Evolutionary conservation across 2,329 filamentous ascomycete genomes (phyloP), one percentile per base, ranked within the genome.

Genomic region (Colletotrichum sp.): DNA sequence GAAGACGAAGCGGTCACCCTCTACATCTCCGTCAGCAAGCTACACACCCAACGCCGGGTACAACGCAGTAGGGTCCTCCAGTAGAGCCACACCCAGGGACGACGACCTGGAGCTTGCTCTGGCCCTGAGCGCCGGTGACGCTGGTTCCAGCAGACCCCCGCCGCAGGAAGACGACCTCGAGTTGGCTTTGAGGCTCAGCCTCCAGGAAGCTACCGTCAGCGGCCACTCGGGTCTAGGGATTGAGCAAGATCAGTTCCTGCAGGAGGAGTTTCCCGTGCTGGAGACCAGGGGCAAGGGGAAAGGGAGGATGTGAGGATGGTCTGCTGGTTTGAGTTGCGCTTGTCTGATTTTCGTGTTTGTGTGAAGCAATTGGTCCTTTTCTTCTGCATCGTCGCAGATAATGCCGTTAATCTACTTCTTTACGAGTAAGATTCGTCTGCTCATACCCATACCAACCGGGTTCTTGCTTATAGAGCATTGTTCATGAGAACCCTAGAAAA

Each of bases 31-130:
- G 6, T 84, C 85, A 9, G 81, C 82, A 8, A 85, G 84, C 73
- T 83, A 86, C 73, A 82, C 83, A 3, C 80, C 83, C 13, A 80
- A 59, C 77, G 52, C 60, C 55, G 72, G 26, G 8, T n/a, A 60
- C 28, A 63, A 52, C 13, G 55, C 36, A 3, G 73, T 6, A 3
- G 66, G 59, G 4, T 73, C 77, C n/a, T 76, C 72, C 18, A 78
- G 70, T 60, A 75, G 62, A 39, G 57, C 59, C 16, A 74, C 70
- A 3, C 75, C 72, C 1, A 83, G 83, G 15, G 90, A 92, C 62
- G 90, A 90, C 67, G 92, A 93, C 78, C 78, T 93, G 63, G 90
- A 92, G 69, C 85, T 92, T 44, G 92, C 92, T 4, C 82, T 93
- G 65, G 88, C 88, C 76, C 84, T 93, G 15, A 94, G 92, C 78